These are phyloP conservation scores for Musa schizocarpa DNA, from an alignment of 176 grass and related monocot species.

Conservation along the genomic window DNA sequence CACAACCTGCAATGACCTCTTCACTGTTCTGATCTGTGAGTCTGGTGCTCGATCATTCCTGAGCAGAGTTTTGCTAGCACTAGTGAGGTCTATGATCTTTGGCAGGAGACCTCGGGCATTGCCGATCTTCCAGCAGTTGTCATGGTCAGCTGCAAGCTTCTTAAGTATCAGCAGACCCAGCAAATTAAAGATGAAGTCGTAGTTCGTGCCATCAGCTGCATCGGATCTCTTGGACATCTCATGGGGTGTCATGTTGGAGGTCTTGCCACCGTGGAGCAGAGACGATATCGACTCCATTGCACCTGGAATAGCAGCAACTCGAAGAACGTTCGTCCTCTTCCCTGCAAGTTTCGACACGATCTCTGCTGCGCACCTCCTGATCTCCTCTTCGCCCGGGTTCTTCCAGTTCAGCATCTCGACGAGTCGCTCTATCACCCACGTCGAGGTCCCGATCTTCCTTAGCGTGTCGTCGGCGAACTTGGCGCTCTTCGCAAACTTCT, in stretches of 20 bases:
- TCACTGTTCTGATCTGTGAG: conserved; percentile 25
- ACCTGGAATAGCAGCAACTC: conserved; percentile 39
- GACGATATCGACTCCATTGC: conserved; percentile 62
- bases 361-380: conserved; percentile 24
- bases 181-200: conserved; percentile 43
- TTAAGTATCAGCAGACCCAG: conserved; percentile 46
- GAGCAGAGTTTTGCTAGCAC: conserved; percentile 15
- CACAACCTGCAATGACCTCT: conserved; percentile 39
- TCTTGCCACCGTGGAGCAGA: conserved; percentile 29
- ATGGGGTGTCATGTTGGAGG: not conserved
- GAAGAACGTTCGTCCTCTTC: conserved; percentile 21
- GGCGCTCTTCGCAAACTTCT: conserved; percentile 9
- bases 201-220: not conserved
- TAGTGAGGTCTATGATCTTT: conserved; percentile 50
- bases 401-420: conserved; percentile 47
- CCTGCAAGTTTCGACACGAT: conserved; percentile 26
- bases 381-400: conserved; percentile 11
- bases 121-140: conserved; percentile 55
- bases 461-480: conserved; percentile 21
- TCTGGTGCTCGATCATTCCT: not conserved
- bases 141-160: conserved; percentile 41
- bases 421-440: conserved; percentile 22
- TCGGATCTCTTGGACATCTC: not conserved
- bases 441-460: conserved; percentile 26
- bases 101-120: conserved; percentile 38